Evolutionary conservation across 78 protist genomes (phyloP).

Genomic region (Neovahlkampfia damariscottae): DNA sequence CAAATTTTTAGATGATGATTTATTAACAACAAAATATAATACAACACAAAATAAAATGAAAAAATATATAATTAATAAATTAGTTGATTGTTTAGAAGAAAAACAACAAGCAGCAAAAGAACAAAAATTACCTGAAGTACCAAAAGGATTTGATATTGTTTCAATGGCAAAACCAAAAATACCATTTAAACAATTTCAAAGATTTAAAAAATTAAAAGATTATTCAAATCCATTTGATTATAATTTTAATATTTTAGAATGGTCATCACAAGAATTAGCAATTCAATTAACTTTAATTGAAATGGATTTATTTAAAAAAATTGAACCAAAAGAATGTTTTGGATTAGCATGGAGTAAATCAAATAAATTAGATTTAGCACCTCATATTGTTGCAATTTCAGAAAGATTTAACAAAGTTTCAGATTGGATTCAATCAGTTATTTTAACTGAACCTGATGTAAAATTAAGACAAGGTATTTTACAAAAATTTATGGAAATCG

Average conservation of each 20-base stretch:
- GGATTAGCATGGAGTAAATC: not conserved
- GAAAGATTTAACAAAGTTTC: slow-evolving; percentile 5
- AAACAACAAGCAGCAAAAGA: not conserved
- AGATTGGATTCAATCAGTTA: not conserved
- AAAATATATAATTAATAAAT: not conserved
- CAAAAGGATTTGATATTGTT: slow-evolving; percentile 3
- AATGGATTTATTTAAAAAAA: not conserved
- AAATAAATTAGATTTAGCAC: not conserved
- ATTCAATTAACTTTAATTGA: slow-evolving; percentile 13
- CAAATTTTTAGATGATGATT: not conserved
- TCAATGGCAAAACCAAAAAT: not conserved
- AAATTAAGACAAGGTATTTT: not conserved
- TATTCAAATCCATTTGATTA: not conserved
- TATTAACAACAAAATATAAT: not conserved
- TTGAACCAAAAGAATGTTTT: slow-evolving; percentile 15
- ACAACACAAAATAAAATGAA: not conserved
- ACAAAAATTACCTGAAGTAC: not conserved
- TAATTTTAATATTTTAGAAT: not conserved
- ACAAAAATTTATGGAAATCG: not conserved
- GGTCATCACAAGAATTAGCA: not conserved
- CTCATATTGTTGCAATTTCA: not conserved
- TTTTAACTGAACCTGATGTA: not conserved
- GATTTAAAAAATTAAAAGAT: not conserved
- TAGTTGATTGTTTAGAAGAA: not conserved
- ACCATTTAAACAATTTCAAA: not conserved